Conservation (phyloP, 495 filamentous ascomycete species). For the Trichodelitschia bisporula region DNA sequence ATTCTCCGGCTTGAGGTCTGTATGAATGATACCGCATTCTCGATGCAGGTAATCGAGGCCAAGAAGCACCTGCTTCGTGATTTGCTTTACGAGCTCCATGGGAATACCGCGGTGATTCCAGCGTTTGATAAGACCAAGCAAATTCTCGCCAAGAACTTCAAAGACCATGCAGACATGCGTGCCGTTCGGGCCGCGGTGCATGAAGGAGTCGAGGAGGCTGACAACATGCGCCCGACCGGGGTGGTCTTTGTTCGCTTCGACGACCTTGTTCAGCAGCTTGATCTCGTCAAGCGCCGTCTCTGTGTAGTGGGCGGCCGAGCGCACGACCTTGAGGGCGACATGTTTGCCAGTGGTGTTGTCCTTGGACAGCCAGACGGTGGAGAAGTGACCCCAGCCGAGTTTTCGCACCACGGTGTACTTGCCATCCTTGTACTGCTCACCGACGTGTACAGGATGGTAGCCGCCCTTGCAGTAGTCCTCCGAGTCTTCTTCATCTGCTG, state of each 20-base stretch:
- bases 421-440: conserved; percentile 93
- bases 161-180: conserved; percentile 99
- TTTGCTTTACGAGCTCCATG: conserved; percentile 89
- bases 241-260: conserved; percentile 63
- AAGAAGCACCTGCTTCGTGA: conserved; percentile 90
- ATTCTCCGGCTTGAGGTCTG: conserved; percentile 93
- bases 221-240: conserved; percentile 88
- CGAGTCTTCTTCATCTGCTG: conserved; percentile 93
- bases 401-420: conserved; percentile 93
- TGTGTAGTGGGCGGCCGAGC: conserved; percentile 92
- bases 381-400: conserved; percentile 97
- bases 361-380: conserved; percentile 87
- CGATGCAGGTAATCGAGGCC: conserved; percentile 90
- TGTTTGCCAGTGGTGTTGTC: conserved; percentile 84
- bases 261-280: conserved; percentile 89
- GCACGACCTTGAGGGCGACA: conserved; percentile 91
- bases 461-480: conserved; percentile 99
- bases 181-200: conserved; percentile 91
- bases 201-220: conserved; percentile 85
- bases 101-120: conserved; percentile 97
- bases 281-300: conserved; percentile 98
- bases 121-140: conserved; percentile 86
- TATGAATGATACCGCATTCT: conserved; percentile 98
- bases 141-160: conserved; percentile 88
- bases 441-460: conserved; percentile 82